Conservation (phyloP, 345 rosid species). For the Arabis hirsuta region DNA sequence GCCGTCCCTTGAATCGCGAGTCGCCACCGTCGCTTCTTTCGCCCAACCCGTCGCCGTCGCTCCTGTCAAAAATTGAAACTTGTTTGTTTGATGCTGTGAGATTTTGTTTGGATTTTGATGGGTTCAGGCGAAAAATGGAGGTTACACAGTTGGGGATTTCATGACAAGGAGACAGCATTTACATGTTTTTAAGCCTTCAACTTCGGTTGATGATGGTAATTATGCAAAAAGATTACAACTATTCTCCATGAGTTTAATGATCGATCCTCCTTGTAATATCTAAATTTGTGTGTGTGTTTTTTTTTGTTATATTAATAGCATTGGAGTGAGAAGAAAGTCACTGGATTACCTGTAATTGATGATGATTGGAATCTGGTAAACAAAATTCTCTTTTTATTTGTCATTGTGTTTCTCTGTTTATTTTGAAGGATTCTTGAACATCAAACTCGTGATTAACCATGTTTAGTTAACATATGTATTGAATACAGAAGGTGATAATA, state of each 20-base stretch:
- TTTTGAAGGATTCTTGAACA: not conserved
- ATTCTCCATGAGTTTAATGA: no score
- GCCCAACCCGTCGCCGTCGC: no score
- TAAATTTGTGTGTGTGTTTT: not conserved
- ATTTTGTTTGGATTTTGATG: slow-evolving; percentile 11
- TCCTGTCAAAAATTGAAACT: slow-evolving; percentile 19
- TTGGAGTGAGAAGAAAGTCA: slow-evolving; percentile 80
- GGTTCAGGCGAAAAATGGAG: slow-evolving; percentile 59
- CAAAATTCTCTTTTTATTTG: not conserved
- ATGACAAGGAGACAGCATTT: slow-evolving; percentile 77
- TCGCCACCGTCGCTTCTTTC: no score
- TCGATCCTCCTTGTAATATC: not conserved
- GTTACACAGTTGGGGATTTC: slow-evolving; percentile 83
- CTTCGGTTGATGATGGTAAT: slow-evolving; percentile 86
- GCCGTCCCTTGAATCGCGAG: no score
- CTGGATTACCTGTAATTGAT: slow-evolving; percentile 91
- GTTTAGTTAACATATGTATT: no score
- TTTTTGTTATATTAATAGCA: slow-evolving; percentile 52
- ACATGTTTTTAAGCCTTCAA: slow-evolving; percentile 72
- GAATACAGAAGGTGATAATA: no score
- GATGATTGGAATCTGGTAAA: slow-evolving; percentile 89
- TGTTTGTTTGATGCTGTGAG: slow-evolving; percentile 1
- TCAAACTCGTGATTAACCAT: not conserved
- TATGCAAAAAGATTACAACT: not conserved
- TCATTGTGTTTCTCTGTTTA: slow-evolving; percentile 1